A percentile compares a stretch with the other conserved stretches of the same genome.
Conservation (phyloP, 169 alveolate species). For the Plasmodium cynomolgi region DNA sequence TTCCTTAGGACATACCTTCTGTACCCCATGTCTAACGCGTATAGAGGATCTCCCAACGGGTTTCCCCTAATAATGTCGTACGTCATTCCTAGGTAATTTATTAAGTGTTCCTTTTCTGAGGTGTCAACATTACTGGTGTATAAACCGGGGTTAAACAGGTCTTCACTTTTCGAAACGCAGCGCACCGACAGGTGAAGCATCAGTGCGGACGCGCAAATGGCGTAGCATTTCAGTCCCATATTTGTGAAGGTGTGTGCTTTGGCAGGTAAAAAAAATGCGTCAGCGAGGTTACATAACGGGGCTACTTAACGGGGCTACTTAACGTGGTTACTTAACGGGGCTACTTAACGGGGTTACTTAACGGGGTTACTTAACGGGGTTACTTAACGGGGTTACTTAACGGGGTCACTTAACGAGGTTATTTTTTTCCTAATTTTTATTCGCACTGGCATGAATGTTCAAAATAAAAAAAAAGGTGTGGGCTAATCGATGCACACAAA, state of each 20-base stretch:
- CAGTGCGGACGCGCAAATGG: not conserved
- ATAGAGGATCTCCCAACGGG: constrained; percentile 88
- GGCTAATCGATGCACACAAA: not conserved
- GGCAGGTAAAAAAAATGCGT: not conserved
- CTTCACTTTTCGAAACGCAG: constrained; percentile 3
- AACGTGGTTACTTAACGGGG: not conserved
- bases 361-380: not conserved
- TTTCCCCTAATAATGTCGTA: constrained; percentile 87
- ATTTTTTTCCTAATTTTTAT: not conserved
- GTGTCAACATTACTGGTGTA: constrained; percentile 11
- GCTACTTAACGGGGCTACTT: not conserved
- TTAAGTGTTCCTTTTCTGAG: constrained; percentile 22
- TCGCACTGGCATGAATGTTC: not conserved
- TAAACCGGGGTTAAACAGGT: constrained; percentile 10
- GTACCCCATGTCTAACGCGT: constrained; percentile 87
- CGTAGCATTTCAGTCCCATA: constrained; percentile 6
- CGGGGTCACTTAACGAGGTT: not conserved
- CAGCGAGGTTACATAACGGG: not conserved
- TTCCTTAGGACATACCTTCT: constrained; percentile 80
- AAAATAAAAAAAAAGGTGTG: not conserved
- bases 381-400: not conserved
- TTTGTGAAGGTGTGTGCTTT: not conserved
- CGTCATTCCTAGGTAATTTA: constrained; percentile 85
- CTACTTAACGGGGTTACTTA: not conserved
- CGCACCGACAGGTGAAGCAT: not conserved